Evolutionary conservation across 2,329 filamentous ascomycete genomes (phyloP), one percentile per base, ranked within the genome.

Genomic region (Aspergillus sp.): DNA sequence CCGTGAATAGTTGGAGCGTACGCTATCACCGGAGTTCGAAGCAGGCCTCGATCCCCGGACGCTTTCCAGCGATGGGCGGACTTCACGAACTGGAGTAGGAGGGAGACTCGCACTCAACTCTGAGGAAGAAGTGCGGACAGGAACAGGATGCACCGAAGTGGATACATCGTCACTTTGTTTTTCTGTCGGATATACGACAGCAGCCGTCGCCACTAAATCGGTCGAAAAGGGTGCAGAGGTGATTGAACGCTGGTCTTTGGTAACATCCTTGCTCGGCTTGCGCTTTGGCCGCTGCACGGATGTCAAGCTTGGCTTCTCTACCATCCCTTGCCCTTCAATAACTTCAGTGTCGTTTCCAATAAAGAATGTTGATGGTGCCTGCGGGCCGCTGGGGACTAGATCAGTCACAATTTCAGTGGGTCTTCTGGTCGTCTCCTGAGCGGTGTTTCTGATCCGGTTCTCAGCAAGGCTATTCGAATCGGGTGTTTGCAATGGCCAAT

Each of bases 321-420:
- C 64, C 59, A 68, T 69, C 23, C 73, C 74, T 49, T 67, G 71
- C 9, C 71, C 75, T 62, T 76, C 74, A 45, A 77, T 72, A 3
- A 72, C 56, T 59, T 77, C 72, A 8, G 64, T 28, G 9, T 69
- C 64, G 31, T 54, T 55, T 63, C 71, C 70, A 23, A 58, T 65
- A 19, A 69, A 41, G 34, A 70, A 69, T 43, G 68, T 65, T 19
- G 66, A 55, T 23, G 70, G 69, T 34, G 65, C 54, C 4, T 64
- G 63, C 38, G 64, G 65, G 60, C 64, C 67, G 63, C 63, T 69
- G 57, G 62, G 66, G 30, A 67, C 43, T 54, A 65, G 65, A 61
- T 69, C 68, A 2, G 57, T 66, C 31, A 57, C 59, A 34, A 60
- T 64, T 47, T 71, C 66, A 8, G 68, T 61, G 17, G 67, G 59